Conservation (phyloP, 371 early-diverging fungal genomes). For the Mucor mucedo region DNA sequence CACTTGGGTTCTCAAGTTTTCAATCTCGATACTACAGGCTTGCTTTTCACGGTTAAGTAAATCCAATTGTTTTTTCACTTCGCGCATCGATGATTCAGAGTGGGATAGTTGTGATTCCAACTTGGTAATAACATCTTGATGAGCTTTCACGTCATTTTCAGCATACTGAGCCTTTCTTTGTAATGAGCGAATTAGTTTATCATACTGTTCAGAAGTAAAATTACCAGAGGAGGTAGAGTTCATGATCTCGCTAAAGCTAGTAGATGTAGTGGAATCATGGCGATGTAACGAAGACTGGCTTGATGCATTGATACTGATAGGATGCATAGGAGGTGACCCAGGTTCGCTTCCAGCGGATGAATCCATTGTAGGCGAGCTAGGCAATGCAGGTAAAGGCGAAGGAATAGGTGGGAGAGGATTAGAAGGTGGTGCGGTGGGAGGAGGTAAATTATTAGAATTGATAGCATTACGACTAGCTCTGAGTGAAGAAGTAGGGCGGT, state of each 20-base stretch:
- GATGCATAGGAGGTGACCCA: conserved; percentile 15
- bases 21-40: conserved; percentile 44
- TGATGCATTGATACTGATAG: not conserved
- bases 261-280: conserved; percentile 28
- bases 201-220: conserved; percentile 49
- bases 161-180: conserved; percentile 50
- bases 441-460: conserved; percentile 28
- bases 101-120: conserved; percentile 45
- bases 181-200: conserved; percentile 52
- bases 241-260: conserved; percentile 35
- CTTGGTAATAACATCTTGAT: conserved; percentile 51
- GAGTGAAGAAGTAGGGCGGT: conserved; percentile 24
- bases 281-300: conserved; percentile 24
- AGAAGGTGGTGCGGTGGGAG: conserved; percentile 54
- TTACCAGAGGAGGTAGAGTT: conserved; percentile 20
- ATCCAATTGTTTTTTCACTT: conserved; percentile 49
- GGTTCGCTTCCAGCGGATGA: conserved; percentile 7
- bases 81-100: conserved; percentile 46
- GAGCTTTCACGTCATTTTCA: conserved; percentile 46
- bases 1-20: conserved; percentile 47
- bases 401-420: conserved; percentile 58
- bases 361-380: conserved; percentile 23
- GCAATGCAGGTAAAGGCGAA: conserved; percentile 37
- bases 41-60: conserved; percentile 45
- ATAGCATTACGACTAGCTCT: conserved; percentile 16